Base-by-base conservation (phyloP, 257 asterid genomes). In the Plantago ovata region DNA sequence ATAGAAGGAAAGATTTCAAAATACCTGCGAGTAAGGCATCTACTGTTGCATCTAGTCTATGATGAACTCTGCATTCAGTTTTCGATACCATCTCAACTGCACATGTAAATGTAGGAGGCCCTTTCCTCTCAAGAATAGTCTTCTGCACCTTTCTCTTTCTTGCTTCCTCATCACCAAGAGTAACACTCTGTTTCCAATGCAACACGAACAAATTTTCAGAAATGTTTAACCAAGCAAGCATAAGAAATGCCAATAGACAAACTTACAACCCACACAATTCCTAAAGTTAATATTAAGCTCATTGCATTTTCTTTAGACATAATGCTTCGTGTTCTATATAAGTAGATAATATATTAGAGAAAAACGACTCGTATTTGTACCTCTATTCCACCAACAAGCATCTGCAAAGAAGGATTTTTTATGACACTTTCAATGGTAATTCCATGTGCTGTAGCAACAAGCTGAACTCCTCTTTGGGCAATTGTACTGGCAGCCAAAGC, bases 381-480 rank as follows among this genome's bases (percentile, higher is more conserved):
- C 98, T 92, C 98, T 56, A 92, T 85, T 79, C 98, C 98, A 61
- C 98, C 98, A 60, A 92, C 93, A 63, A 92, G 98, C 56, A 72
- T 82, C 78, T 92, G 98, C 75, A 92, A 69, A 41, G 95, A 82
- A 21, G 98, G 95, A 67, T 92, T 92, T 62, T 85, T 92, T 13
- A 88, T 79, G 65, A 92, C 82, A 74, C 91, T 92, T 72, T 92
- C 98, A 6, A 92, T 85, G 6, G 95, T 80, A 69, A 81, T 79
- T 61, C 98, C 97, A 71, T 92, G 98, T 61, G 98, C 98, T 6
- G 98, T 92, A 41, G 82, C 98, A 63, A 92, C 98, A 50, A 92
- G 98, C 85, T 88, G 98, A 58, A 92, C 98, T 50, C 98, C 98
- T 82, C 98, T 82, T 79, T 92, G 98, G 53, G 98, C 94, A 72